Base-by-base conservation (phyloP, 441 rosid genomes). In the Brassica hybrid region DNA sequence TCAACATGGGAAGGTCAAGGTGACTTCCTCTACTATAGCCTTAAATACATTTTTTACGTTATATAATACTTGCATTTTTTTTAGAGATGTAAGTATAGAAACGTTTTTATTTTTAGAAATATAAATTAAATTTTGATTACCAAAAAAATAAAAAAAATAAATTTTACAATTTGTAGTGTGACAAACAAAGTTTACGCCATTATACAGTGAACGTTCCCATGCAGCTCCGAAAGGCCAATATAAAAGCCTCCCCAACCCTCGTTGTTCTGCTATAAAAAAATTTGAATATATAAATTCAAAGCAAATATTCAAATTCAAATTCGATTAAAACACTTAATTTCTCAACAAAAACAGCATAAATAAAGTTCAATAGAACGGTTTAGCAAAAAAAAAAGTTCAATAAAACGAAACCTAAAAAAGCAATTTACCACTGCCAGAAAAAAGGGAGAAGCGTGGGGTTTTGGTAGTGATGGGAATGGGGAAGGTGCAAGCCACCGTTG, bases 391-490 rank as follows among this genome's bases (percentile, higher is more conserved):
- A 25, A 7, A 56, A 56, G 16, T 48, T 48, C 16, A 45, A 50
- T 2, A 3, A 56, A 57, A 57, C 27, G 7, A 57, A 57, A 57
- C n/a, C 23, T 57, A 9, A 19, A 30, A 18, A 50, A 50, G 18
- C 18, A 50, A n/a, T 5, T n/a, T n/a, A 50, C 18, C 18, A 72
- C 69, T 25, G 41, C 13, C n/a, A 30, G 32, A 54, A 12, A 32
- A 8, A 56, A 50, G 3, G 18, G 50, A 70, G 23, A 54, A 73
- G 60, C 14, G 50, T 73, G 70, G 52, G 60, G 14, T 12, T 11
- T 36, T 59, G 76, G 73, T 59, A 17, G 81, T 66, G 76, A 72
- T 72, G 76, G 73, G 64, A 58, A 32, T 78, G 59, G 52, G 69
- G 77, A 73, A 67, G 59, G 56, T 73, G 70, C 52, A 67, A 36